These are phyloP conservation scores for Gillenia trifoliata DNA, from an alignment of 306 rosid species.

Conservation along the genomic window DNA sequence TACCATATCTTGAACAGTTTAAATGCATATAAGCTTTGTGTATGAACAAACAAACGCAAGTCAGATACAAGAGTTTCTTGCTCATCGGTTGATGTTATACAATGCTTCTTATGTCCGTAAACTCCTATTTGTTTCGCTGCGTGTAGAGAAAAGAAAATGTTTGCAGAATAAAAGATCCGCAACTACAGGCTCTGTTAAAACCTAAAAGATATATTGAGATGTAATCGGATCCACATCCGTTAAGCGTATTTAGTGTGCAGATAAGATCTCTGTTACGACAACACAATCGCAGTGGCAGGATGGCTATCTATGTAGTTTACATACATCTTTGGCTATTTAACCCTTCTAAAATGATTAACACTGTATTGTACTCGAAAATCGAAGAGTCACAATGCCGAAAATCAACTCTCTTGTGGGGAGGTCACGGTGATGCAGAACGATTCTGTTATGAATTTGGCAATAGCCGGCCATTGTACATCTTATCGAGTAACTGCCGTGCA, in stretches of 20 bases:
- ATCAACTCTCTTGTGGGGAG: background rate
- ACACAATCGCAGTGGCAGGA: background rate
- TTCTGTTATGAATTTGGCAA: conserved; percentile 59
- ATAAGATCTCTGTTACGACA: background rate
- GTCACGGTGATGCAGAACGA: background rate
- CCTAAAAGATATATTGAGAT: background rate
- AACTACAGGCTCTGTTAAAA: background rate
- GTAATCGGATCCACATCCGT: background rate
- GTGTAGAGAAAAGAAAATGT: background rate
- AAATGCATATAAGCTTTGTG: background rate
- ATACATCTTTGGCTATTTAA: background rate
- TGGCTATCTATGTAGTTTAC: background rate
- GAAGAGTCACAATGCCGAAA: background rate
- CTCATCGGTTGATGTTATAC: background rate
- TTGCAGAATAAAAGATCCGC: background rate
- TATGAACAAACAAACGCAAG: background rate
- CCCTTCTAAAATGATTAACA: conserved; percentile 1
- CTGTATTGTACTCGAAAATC: background rate
- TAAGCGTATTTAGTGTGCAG: background rate
- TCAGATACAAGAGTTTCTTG: background rate
- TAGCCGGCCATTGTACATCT: conserved; percentile 85
- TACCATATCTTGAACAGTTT: background rate
- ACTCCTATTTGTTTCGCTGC: background rate
- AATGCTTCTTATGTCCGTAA: background rate
- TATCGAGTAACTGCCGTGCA: conserved; percentile 70